Base-by-base conservation (phyloP, 768 basidiomycete species). In the Tricholoma sp. region DNA sequence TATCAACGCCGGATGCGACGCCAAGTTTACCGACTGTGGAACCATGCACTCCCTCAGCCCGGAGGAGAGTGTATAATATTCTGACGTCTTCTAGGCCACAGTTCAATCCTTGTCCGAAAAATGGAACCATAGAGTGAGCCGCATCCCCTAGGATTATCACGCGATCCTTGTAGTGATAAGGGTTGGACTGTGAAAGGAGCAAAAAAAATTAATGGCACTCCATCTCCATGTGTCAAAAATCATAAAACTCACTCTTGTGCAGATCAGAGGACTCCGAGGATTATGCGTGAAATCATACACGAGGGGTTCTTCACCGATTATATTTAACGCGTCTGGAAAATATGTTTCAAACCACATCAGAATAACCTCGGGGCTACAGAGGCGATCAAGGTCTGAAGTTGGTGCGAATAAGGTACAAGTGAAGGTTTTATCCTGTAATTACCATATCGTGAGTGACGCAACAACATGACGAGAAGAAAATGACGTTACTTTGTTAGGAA, bases 61-160 rank as follows among this genome's bases (percentile, higher is more conserved):
- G 81, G 65, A 98, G 78, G 55, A 94, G 73, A 31, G 83, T 78
- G 57, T 85, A 82, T 61, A 99, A 80, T 52, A 98, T 83, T 62
- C 97, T 85, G 63, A 98, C 94, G 71, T 99, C 96, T 74, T 99
- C 96, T 52, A 99, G 81, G 13, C 96, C 96, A 67, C 95, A 97
- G 68, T 99, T 99, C 63, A 98, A 80, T 41, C 96, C 96, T 78
- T 99, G 96, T 42, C 96, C 91, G 69, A 90, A 94, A 75, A 94
- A 95, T 59, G 96, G 95, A n/a, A 95, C 94, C 94, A 98, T 98
- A 42, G 93, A 89, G 72, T 99, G 96, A 10, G 94, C 92, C 39
- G 96, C 89, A 71, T 99, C 96, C 54, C 96, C 96, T 50, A 99
- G 73, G 54, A 98, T 81, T 37, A 98, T 80, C 59, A 79, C 92